Percentiles rank a stretch among this genome's conserved stretches.
These are phyloP conservation scores for Talaromyces nanjingensis DNA, from an alignment of 495 filamentous ascomycete genomes.

Conservation along the genomic window DNA sequence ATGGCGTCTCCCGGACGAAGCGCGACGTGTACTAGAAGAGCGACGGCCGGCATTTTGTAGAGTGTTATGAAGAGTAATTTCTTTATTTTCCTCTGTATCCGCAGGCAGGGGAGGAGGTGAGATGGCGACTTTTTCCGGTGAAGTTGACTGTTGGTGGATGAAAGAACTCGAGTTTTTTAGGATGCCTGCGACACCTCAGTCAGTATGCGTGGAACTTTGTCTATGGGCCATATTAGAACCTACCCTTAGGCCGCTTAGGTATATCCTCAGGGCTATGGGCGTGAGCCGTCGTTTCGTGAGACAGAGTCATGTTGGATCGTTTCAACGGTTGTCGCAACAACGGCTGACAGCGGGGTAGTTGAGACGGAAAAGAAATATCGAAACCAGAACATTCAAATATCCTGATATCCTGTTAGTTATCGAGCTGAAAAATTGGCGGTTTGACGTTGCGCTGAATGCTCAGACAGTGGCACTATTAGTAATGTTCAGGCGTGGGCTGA, in stretches of 20 bases:
- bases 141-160: conserved; percentile 28
- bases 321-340: not conserved
- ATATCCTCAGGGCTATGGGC: conserved; percentile 30
- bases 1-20: conserved; percentile 59
- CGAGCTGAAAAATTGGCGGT: not conserved
- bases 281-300: conserved; percentile 27
- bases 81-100: conserved; percentile 52
- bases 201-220: not conserved
- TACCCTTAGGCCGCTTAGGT: conserved; percentile 72
- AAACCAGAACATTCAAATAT: not conserved
- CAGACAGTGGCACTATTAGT: not conserved
- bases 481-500: not conserved
- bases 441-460: not conserved
- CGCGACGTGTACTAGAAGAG: conserved; percentile 58
- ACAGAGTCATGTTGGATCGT: conserved; percentile 23
- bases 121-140: conserved; percentile 26
- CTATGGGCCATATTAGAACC: conserved; percentile 14
- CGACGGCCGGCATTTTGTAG: conserved; percentile 89
- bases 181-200: conserved; percentile 55
- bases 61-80: conserved; percentile 88
- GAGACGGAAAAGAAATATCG: not conserved
- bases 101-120: conserved; percentile 19
- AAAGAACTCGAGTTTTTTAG: conserved; percentile 75
- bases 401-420: not conserved
- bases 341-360: conserved; percentile 6